Evolutionary conservation across 805 yeast genomes (phyloP), one percentile per base, ranked within the genome.

Genomic region (Metschnikowia borealis): DNA sequence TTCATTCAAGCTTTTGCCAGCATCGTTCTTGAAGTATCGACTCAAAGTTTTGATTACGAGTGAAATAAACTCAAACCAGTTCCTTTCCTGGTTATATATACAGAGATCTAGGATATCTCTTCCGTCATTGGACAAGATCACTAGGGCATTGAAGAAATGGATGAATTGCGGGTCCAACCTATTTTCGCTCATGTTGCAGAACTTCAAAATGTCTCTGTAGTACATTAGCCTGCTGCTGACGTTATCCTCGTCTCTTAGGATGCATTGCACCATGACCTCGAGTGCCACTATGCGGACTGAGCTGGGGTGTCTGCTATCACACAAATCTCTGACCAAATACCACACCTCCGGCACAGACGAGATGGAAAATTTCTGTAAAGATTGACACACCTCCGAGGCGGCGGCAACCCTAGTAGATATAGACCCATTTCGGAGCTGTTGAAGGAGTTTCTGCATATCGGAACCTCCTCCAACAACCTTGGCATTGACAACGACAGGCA

Each of bases 281-380:
- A 87, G 64, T 0, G 84, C 83, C 1, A 78, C 76, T 32, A 76
- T 66, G 50, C 78, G 54, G 15, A 65, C 60, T 18, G 58, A 49
- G 3, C 67, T 50, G 35, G 61, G 63, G 5, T 57, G 50, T 15
- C 66, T 70, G 1, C 63, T 49, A 6, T 69, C 69, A 46, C 87
- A 73, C 62, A 84, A 65, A 46, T 76, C 80, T 52, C 79, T 70
- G 0, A 85, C 84, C 46, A 82, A 67, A 62, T 84, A 81, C 96
- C 96, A 89, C 1, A 88, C 73, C 54, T 86, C 90, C 0, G 88
- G 83, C 3, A 87, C 74, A 2, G 85, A 78, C 0, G 84, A 73
- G 2, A 82, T 75, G 3, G 83, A 70, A 45, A 74, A 75, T 44
- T 74, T 78, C 20, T 75, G 75, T 2, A 88, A 64, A 3, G 81